Evolutionary conservation across 1,284 basidiomycete species (phyloP), one percentile per base, ranked within the genome.

Genomic region (Irpex sp.): DNA sequence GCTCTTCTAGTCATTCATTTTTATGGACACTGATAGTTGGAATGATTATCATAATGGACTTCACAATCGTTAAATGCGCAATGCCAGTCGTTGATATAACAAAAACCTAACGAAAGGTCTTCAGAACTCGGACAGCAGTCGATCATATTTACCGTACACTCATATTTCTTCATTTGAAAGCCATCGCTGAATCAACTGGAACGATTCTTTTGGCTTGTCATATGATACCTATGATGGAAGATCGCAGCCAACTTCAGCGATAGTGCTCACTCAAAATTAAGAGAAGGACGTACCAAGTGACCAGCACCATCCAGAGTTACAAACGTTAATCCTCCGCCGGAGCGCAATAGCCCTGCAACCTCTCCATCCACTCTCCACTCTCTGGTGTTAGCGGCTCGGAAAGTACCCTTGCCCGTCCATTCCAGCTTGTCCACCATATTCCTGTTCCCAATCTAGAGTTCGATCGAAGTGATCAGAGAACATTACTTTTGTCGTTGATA

Each of bases 241-340:
- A 31, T 43, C 53, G n/a, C 19, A 19, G n/a, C 9, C 15, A 37
- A 3, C 15, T n/a, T 11, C 4, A 35, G 15, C 7, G 71, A 1
- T 15, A 43, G 11, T 43, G 2, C 3, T 60, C 13, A 3, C 13
- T 17, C n/a, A 46, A 55, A n/a, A 43, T 15, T 43, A 43, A 43
- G 39, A 15, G 17, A 50, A 8, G 17, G 15, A 73, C 81, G 26
- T 72, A 88, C 86, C 85, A 89, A 83, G 74, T 89, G 86, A 21
- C 88, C 88, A 39, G 88, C 87, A n/a, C 78, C 82, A 56, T 82
- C 71, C 7, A 89, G 70, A 1, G 85, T 86, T 55, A 82, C 84
- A 71, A 86, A 92, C 9, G 87, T 88, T 60, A 93, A 75, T 8
- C 82, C 82, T 3, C 78, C 80, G 6, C 78, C 80, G 59, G 78